phyloP scores from a whole-genome alignment of 2,329 filamentous ascomycete genomes.

The Aspergillus fijiensis region DNA sequence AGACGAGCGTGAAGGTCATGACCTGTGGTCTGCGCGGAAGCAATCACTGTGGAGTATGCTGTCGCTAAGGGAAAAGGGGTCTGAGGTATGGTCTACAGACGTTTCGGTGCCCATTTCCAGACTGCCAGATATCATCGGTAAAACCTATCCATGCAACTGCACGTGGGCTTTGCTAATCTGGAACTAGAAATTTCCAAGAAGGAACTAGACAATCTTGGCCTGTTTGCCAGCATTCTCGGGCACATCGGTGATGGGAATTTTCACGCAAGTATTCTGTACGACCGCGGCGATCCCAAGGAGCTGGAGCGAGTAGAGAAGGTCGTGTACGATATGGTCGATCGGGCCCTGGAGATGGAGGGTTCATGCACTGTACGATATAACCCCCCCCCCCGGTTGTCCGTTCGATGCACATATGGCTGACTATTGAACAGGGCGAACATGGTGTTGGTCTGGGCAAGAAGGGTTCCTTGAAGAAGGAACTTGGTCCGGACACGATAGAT shows the following conservation, averaged over 20 bases:
- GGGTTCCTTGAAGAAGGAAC: slow-evolving; percentile 71
- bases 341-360: slow-evolving; percentile 91
- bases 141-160: background rate
- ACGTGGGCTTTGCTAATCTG: slow-evolving; percentile 15
- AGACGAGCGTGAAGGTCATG: slow-evolving; percentile 54
- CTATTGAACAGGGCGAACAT: slow-evolving; percentile 64
- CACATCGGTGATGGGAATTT: slow-evolving; percentile 96
- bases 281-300: slow-evolving; percentile 67
- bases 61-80: slow-evolving; percentile 54
- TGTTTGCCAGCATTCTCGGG: slow-evolving; percentile 84
- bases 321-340: slow-evolving; percentile 84
- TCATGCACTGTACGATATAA: slow-evolving; percentile 65
- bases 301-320: slow-evolving; percentile 73
- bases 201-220: slow-evolving; percentile 78
- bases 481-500: slow-evolving; percentile 74
- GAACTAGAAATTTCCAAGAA: slow-evolving; percentile 76
- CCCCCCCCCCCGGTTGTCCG: background rate
- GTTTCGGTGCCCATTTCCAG: slow-evolving; percentile 62
- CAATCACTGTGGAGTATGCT: slow-evolving; percentile 63
- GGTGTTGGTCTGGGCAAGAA: slow-evolving; percentile 86
- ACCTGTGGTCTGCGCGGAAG: slow-evolving; percentile 61
- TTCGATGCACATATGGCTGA: slow-evolving; percentile 5
- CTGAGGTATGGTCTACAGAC: slow-evolving; percentile 63
- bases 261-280: slow-evolving; percentile 88
- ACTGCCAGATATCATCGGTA: slow-evolving; percentile 62